Percentiles rank a stretch among this genome's conserved stretches.
Conservation (phyloP, 352 stramenopile genomes). For the Phytophthora chlamydospora region DNA sequence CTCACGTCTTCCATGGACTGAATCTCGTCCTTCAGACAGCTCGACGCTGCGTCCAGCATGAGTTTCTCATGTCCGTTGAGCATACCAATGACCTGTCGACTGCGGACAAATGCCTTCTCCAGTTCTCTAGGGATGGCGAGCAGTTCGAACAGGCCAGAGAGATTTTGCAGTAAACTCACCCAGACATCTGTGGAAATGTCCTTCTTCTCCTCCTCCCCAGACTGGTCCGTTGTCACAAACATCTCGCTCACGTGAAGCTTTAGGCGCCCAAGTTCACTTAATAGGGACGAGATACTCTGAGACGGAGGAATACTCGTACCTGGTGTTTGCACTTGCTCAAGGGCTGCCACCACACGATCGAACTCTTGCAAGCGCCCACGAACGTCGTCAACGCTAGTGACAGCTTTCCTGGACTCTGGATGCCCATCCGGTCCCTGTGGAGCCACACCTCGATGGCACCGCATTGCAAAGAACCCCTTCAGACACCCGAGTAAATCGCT, state of each 20-base stretch:
- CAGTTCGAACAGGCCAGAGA: slow-evolving; percentile 17
- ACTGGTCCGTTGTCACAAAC: slow-evolving; percentile 5
- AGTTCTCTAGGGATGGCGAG: slow-evolving; percentile 23
- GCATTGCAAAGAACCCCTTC: slow-evolving; percentile 43
- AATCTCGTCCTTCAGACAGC: slow-evolving; percentile 26
- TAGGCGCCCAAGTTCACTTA: slow-evolving; percentile 14
- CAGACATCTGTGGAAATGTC: slow-evolving; percentile 2
- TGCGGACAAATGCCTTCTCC: slow-evolving; percentile 21
- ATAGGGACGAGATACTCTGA: slow-evolving; percentile 8
- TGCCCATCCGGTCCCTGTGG: slow-evolving; percentile 2
- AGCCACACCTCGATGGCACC: slow-evolving; percentile 31
- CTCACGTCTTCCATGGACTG: slow-evolving; percentile 28
- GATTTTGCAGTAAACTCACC: slow-evolving; percentile 12
- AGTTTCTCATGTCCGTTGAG: slow-evolving; percentile 29
- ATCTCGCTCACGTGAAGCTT: slow-evolving; percentile 23
- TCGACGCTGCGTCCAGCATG: slow-evolving; percentile 22
- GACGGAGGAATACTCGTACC: slow-evolving; percentile 8
- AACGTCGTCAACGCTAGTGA: slow-evolving; percentile 32
- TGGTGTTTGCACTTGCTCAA: background rate
- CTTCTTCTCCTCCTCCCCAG: slow-evolving; percentile 1
- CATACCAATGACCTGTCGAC: slow-evolving; percentile 20
- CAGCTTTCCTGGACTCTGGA: slow-evolving; percentile 3
- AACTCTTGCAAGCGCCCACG: slow-evolving; percentile 32
- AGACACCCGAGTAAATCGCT: slow-evolving; percentile 44
- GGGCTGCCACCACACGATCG: slow-evolving; percentile 21